Base-by-base conservation (phyloP, 192 early-diverging fungal species). In the Thoreauomyces humboldtii region DNA sequence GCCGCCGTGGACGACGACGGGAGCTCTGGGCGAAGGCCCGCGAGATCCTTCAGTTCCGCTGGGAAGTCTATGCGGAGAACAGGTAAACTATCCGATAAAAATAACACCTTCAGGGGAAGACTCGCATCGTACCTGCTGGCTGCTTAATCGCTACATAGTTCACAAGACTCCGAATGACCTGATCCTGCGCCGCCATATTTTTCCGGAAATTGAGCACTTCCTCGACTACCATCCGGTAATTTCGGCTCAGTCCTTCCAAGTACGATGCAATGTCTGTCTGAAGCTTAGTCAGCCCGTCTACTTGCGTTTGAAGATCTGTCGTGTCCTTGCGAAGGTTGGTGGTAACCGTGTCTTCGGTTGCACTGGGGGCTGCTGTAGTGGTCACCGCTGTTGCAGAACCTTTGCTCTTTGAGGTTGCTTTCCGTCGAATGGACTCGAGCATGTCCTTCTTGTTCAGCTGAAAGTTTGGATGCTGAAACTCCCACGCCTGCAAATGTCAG, bases 401-500 rank as follows among this genome's bases (percentile, higher is more conserved):
- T 41, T 70, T 70, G 27, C 33, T 33, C 19, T 60, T 60, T 15
- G 17, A 33, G 27, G 57, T 28, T 24, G 60, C 55, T 72, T 89
- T 88, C 45, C 89, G 84, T 65, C 86, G 86, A 63, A 91, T 88
- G 25, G 79, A 79, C 32, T 87, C 84, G 22, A 89, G 75, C 21
- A 87, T 80, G 58, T 85, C 85, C 2, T 79, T 78, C 7, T 81
- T 81, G 37, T 88, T 88, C 67, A 85, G 81, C 67, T 87, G 88
- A 59, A 94, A 94, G 35, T 86, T 78, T 0, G 89, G 90, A 64
- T 94, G 92, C 66, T 87, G 85, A 64, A 94, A 94, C 62, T 94
- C 90, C 91, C 92, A 92, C 6, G 89, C 85, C 76, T 94, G 34
- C 14, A 50, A 45, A 38, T 15, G 17, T 2, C 3, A 46, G 44